Evolutionary conservation across 345 rosid genomes (phyloP).

Genomic region (Stellera chamaejasme): DNA sequence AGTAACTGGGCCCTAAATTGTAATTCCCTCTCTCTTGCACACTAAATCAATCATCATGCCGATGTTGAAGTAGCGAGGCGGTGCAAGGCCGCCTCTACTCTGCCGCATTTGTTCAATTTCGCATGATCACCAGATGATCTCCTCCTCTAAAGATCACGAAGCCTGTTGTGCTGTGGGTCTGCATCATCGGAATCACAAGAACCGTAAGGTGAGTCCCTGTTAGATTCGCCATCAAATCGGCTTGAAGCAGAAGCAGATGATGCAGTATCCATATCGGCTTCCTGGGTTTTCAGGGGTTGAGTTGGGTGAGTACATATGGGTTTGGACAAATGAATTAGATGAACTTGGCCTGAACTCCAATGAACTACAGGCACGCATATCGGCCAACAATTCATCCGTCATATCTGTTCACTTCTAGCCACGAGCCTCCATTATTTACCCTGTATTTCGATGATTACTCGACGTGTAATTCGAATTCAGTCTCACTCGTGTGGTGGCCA

Average conservation of each 20-base stretch:
- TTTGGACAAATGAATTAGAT: slow-evolving; percentile 54
- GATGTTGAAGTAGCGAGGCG: too few species aligned
- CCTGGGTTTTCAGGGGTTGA: slow-evolving; percentile 35
- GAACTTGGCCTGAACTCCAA: slow-evolving; percentile 70
- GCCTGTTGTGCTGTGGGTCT: slow-evolving; percentile 41
- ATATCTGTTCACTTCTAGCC: slow-evolving; percentile 85
- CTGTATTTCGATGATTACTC: neutral
- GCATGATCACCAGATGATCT: slow-evolving; percentile 57
- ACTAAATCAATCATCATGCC: too few species aligned
- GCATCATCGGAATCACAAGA: slow-evolving; percentile 83
- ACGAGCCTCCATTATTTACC: slow-evolving; percentile 54
- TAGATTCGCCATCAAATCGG: slow-evolving; percentile 67
- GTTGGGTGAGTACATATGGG: slow-evolving; percentile 39
- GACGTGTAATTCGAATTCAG: neutral
- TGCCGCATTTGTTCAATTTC: slow-evolving; percentile 62
- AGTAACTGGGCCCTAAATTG: too few species aligned
- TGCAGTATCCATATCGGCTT: slow-evolving; percentile 78
- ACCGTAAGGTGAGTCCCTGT: slow-evolving; percentile 62
- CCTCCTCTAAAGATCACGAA: slow-evolving; percentile 55
- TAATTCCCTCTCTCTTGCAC: too few species aligned
- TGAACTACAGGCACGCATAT: slow-evolving; percentile 89
- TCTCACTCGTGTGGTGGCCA: slow-evolving; percentile 2
- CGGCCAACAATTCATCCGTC: slow-evolving; percentile 72
- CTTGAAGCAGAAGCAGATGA: slow-evolving; percentile 83
- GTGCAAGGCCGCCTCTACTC: too few species aligned